phyloP scores from a whole-genome alignment of 768 basidiomycete genomes.

The Sarcodon sp. region DNA sequence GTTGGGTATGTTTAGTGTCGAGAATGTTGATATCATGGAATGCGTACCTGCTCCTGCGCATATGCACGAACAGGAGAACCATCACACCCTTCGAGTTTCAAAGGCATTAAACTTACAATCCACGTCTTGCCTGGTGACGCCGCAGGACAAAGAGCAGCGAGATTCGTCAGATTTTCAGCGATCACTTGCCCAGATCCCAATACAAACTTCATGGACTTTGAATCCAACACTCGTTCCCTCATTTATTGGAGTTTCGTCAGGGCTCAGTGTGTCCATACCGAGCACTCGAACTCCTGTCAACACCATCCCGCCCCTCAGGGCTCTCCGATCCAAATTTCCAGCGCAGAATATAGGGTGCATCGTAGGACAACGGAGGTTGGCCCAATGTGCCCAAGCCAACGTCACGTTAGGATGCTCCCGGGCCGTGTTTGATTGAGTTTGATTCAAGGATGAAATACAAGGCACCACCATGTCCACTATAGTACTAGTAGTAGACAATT shows the following conservation, averaged over 20 bases:
- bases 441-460: too few relatives aligned
- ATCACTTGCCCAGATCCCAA: slow-evolving; percentile 53
- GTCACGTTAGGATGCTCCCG: too few relatives aligned
- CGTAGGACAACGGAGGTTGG: too few relatives aligned
- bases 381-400: too few relatives aligned
- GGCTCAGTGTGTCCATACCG: slow-evolving; percentile 52
- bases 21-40: neutral
- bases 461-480: too few relatives aligned
- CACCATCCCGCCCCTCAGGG: too few relatives aligned
- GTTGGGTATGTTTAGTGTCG: too few relatives aligned
- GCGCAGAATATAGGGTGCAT: too few relatives aligned
- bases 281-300: slow-evolving; percentile 44
- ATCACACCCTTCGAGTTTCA: slow-evolving; percentile 46
- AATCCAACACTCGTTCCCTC: slow-evolving; percentile 1
- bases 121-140: slow-evolving; percentile 15
- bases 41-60: slow-evolving; percentile 25
- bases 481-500: too few relatives aligned
- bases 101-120: slow-evolving; percentile 42
- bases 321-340: too few relatives aligned
- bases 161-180: slow-evolving; percentile 54
- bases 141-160: slow-evolving; percentile 24
- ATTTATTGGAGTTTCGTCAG: slow-evolving; percentile 31
- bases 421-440: too few relatives aligned
- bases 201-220: slow-evolving; percentile 40
- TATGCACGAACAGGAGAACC: slow-evolving; percentile 65